Base-by-base conservation (phyloP, 176 grass and related monocot genomes). In the Cenchrus americanus region DNA sequence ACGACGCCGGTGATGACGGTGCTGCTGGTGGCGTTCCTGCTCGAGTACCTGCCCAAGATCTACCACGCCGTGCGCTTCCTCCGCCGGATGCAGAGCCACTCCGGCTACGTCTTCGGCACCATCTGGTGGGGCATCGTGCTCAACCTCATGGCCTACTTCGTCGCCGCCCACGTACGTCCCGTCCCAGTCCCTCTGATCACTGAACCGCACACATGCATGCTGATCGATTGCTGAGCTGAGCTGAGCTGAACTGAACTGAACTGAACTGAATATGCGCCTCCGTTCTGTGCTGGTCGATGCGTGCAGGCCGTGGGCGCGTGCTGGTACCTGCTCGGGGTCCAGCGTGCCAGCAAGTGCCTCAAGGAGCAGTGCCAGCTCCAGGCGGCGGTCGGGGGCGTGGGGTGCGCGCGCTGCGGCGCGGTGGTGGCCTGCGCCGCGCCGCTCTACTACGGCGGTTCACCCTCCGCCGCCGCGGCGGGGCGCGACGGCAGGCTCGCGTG, bases 61-160 rank as follows among this genome's bases (percentile, higher is more conserved):
- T 95, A 92, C 73, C 96, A 98, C 82, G 82, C 87, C 21, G 85
- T 88, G 12, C 84, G 91, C 62, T 92, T 88, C 81, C 89, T 95
- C 58, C 96, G 91, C 2, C 87, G 89, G 57, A 87, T 90, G 96
- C 96, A 95, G 84, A 15, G 85, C 21, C 47, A 89, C 23, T 93
- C 86, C 0, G 94, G 88, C 23, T 72, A 89, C 75, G 61, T 98
- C 64, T 98, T 94, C 51, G 89, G 93, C 58, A 95, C 96, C 18
- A 98, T 98, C 78, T 98, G 96, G 96, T 90, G 96, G 87, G 93
- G 93, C 48, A 93, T 98, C 66, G 85, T 62, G 26, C 87, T 98
- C 34, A 98, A 98, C 72, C 86, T 98, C 85, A 98, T 95, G 83
- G 96, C 91, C 18, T 98, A 95, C 89, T 98, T 95, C 83, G 93